phyloP scores from a whole-genome alignment of 345 rosid species.

The Hibiscus syriacus region DNA sequence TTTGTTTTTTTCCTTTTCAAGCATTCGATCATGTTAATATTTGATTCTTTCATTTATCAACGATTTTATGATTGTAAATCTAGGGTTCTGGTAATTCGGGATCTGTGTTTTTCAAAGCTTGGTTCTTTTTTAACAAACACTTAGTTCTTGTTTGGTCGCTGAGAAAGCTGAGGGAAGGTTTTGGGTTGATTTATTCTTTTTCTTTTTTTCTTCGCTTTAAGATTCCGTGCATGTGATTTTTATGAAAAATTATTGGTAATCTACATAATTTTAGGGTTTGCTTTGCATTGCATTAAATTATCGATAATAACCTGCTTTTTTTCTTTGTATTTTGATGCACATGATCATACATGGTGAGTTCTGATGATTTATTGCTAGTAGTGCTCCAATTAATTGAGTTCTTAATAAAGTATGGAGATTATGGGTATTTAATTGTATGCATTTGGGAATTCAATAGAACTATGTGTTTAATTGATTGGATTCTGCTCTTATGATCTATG shows the following conservation, averaged over 20 bases:
- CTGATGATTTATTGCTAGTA: background rate
- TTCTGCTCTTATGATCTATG: too few species aligned
- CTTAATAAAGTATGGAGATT: background rate
- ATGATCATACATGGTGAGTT: background rate
- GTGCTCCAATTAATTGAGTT: background rate
- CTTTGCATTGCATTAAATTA: background rate
- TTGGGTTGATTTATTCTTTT: conserved; percentile 1
- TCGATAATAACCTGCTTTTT: background rate
- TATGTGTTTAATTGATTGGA: conserved; percentile 51
- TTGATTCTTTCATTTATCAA: too few species aligned
- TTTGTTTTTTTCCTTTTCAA: too few species aligned
- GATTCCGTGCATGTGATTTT: background rate
- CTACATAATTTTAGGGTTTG: background rate
- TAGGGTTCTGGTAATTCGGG: too few species aligned
- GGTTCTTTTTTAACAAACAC: background rate
- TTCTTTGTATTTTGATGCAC: background rate
- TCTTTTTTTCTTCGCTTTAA: background rate
- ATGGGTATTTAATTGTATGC: background rate
- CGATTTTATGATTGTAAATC: too few species aligned
- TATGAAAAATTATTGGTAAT: too few species aligned
- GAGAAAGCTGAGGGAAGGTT: background rate
- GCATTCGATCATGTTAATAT: too few species aligned
- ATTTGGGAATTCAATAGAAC: background rate
- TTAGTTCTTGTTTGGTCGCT: conserved; percentile 1
- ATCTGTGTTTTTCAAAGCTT: too few species aligned